Base-by-base conservation (phyloP, 2,329 filamentous ascomycete genomes). In the Aspergillus tanneri region DNA sequence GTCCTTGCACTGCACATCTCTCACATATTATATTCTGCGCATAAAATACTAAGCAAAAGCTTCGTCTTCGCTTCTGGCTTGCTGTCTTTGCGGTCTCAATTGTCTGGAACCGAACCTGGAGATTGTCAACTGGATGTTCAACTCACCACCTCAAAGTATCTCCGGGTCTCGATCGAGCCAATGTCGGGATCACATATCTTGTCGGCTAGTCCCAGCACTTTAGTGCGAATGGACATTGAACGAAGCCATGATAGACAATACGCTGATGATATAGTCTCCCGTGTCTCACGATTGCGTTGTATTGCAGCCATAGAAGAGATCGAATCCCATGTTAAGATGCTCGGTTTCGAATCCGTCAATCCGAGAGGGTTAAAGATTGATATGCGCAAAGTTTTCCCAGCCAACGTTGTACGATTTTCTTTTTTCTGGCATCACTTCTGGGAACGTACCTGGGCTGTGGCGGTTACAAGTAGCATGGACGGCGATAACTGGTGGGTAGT, bases 401-500 rank as follows among this genome's bases (percentile, higher is more conserved):
- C 82, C 30, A 82, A 86, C 43, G 75, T 83, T 43, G 78, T 84
- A 50, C 82, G 85, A 48, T 75, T 81, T 27, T 74, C 84, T 12
- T 87, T 90, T 72, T 84, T 95, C 54, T 82, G 79, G 59, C 85
- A 84, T 59, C 75, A 75, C 49, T 83, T 81, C n/a, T 95, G 91
- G 88, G 77, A 77, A 8, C 65, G 79, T 11, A 74, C 80, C 43
- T 96, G 89, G 88, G 82, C 85, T 53, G 72, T 95, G 30, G 84
- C 85, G 55, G 78, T 87, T 37, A 83, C 83, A 43, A 78, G 90
- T 64, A 84, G 85, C 63, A 76, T 87, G 62, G 77, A 79, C 60
- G 88, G 88, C 44, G 88, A 93, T 63, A 79, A 79, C 52, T 95
- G 88, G 88, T 91, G 86, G 83, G 73, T 91, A 50, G 74, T 89